These are phyloP conservation scores for Oxyria digyna DNA, from an alignment of 148 eudicot species.

Conservation along the genomic window DNA sequence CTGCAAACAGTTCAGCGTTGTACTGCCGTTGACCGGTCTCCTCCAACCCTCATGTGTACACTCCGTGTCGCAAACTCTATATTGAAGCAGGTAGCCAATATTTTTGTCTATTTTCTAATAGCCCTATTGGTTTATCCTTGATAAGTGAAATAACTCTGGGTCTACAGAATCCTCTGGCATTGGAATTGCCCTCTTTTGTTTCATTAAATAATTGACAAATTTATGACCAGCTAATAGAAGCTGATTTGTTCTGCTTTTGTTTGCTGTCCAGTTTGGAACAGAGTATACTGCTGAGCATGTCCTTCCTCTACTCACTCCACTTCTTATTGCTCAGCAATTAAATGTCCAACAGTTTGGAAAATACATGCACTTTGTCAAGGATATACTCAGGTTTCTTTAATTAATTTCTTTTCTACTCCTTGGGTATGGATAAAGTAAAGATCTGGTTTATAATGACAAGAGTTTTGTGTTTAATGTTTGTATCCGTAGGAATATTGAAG, in stretches of 20 bases:
- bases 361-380: constrained; percentile 89
- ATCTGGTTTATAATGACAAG: background rate
- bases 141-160: background rate
- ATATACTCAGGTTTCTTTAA: constrained; percentile 52
- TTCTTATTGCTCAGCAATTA: constrained; percentile 73
- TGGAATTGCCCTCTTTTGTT: background rate
- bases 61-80: constrained; percentile 81
- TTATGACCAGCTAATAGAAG: background rate
- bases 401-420: background rate
- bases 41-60: constrained; percentile 97
- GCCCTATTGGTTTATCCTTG: background rate
- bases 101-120: background rate
- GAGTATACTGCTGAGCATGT: constrained; percentile 87
- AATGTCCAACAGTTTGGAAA: constrained; percentile 97
- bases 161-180: background rate
- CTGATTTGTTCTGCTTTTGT: constrained; percentile 13
- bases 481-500: constrained; percentile 71
- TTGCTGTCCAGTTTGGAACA: constrained; percentile 51
- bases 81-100: constrained; percentile 58
- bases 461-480: background rate
- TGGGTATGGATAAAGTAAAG: background rate
- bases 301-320: constrained; percentile 74
- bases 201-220: background rate
- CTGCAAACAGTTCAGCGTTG: constrained; percentile 90
- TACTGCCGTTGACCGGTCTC: constrained; percentile 86